Percentiles rank a stretch among this genome's conserved stretches.
Evolutionary conservation across 73 alveolate genomes (phyloP).

Genomic region (Paraurostyla sp.): DNA sequence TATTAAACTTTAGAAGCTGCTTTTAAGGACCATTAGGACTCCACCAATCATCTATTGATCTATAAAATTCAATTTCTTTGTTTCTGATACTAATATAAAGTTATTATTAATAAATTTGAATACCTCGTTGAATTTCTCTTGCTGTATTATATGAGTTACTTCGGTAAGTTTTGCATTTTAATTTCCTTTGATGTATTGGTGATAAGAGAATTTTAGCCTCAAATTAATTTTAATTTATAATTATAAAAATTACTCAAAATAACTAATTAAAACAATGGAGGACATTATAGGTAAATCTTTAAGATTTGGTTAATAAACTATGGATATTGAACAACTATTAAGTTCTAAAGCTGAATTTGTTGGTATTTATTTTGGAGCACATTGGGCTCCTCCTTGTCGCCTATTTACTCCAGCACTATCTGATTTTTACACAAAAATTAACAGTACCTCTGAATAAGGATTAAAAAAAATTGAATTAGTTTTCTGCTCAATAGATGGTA

Average conservation of each 20-base stretch:
- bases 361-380: slow-evolving; percentile 95
- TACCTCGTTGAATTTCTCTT: slow-evolving; percentile 50
- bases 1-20: slow-evolving; percentile 65
- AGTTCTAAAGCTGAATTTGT: slow-evolving; percentile 65
- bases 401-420: slow-evolving; percentile 91
- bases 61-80: slow-evolving; percentile 60
- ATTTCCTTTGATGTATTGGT: no score
- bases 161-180: neutral
- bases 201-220: no score
- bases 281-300: slow-evolving; percentile 48
- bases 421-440: slow-evolving; percentile 83
- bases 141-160: neutral
- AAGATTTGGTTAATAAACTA: slow-evolving; percentile 28
- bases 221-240: neutral
- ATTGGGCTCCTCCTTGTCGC: slow-evolving; percentile 99
- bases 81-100: slow-evolving; percentile 32
- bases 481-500: slow-evolving; percentile 69
- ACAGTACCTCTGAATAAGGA: slow-evolving; percentile 30
- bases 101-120: neutral
- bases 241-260: neutral
- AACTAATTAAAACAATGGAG: slow-evolving; percentile 17
- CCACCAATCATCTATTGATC: slow-evolving; percentile 71
- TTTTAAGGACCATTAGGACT: slow-evolving; percentile 47
- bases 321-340: slow-evolving; percentile 3
- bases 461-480: slow-evolving; percentile 56